Evolutionary conservation across 352 stramenopile genomes (phyloP), one percentile per base, ranked within the genome.

Genomic region (Pythium sukuiense): DNA sequence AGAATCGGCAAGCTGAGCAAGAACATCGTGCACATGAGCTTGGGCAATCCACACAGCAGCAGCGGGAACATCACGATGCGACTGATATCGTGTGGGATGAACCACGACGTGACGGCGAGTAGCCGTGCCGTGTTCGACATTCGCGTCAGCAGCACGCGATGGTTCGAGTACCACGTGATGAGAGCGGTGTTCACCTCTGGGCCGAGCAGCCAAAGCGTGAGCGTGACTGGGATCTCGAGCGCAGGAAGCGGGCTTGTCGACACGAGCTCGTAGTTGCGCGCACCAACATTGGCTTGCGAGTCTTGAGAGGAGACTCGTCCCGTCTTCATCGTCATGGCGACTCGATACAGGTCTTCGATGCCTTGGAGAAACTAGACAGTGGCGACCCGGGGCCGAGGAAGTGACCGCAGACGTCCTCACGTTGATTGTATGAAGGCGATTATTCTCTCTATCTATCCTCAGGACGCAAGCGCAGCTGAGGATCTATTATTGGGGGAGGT

Each of bases 61-160:
- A 59, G 20, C 20, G 54, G 43, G 43, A 63, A 26, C 8, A 61
- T 41, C 4, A 69, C 55, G 7, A 26, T 49, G 18, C 45, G 35
- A 29, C 63, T 55, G 49, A 68, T 57, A 6, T 37, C 0, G 0
- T n/a, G 9, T 14, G 53, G 53, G 24, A 68, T 32, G 39, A 68
- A 68, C 61, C 61, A 68, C 26, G 61, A 68, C 18, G 61, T 68
- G 45, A 61, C 53, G 1, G 41, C 61, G 41, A 63, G 46, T 1
- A 68, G 46, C 32, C 53, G 54, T 3, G 61, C 53, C 0, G 54
- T 50, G 27, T 58, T 61, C 9, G 53, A 68, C 45, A 62, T 29
- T 4, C 45, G 45, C 20, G 53, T 62, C 20, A 68, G 43, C 32
- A 68, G 58, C 7, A 33, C 11, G 2, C 61, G 53, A 14, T 24